These are phyloP conservation scores for Coemansia sp. DNA, from an alignment of 192 early-diverging fungal species.

Conservation along the genomic window DNA sequence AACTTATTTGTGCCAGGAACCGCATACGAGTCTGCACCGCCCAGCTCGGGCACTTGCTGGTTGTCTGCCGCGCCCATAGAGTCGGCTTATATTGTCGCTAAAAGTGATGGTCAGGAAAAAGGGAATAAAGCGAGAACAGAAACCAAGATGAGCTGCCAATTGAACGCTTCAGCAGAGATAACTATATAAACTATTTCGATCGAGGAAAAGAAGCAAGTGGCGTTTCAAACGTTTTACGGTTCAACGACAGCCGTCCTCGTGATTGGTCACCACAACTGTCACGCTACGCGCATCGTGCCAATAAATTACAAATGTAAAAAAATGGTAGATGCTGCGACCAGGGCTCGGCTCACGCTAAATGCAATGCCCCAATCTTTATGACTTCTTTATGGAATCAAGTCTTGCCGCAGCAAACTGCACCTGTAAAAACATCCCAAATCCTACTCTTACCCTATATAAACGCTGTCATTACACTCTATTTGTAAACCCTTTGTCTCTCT, in stretches of 20 bases:
- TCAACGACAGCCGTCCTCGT: neutral
- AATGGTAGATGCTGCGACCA: too few relatives aligned
- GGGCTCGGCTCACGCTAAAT: too few relatives aligned
- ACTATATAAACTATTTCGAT: neutral
- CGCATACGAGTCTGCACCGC: neutral
- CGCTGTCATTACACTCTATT: neutral
- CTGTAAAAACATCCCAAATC: neutral
- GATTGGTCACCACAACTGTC: constrained; percentile 5
- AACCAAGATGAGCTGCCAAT: neutral
- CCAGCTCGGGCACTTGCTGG: constrained; percentile 29
- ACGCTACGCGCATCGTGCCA: neutral
- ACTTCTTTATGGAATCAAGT: neutral
- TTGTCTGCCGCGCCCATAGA: constrained; percentile 14
- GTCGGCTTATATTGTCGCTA: neutral
- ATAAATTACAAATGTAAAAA: too few relatives aligned
- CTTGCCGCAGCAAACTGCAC: neutral
- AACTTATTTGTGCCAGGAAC: neutral
- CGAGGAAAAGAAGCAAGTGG: neutral
- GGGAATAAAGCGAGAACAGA: neutral
- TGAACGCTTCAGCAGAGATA: neutral
- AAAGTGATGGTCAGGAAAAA: neutral
- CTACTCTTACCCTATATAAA: too few relatives aligned
- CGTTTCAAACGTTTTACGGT: neutral
- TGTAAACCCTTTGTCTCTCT: neutral
- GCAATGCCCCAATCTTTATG: too few relatives aligned